Evolutionary conservation across 306 rosid species (phyloP).

Genomic region (Lathyrus sativus): DNA sequence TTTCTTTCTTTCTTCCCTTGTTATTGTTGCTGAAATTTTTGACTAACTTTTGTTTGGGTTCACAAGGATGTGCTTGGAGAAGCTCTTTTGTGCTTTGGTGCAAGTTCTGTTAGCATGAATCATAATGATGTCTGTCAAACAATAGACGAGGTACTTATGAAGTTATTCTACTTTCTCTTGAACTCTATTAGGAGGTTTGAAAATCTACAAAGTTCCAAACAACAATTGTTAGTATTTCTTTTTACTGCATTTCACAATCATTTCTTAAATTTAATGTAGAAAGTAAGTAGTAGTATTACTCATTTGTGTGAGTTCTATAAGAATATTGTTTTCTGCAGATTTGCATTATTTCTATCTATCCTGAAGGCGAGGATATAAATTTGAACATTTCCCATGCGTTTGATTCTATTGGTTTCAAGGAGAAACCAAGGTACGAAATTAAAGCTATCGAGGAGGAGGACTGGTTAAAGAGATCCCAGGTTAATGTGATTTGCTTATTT

Average conservation of each 20-base stretch:
- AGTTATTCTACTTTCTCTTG: not conserved
- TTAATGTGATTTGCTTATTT: conserved; percentile 39
- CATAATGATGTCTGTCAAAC: conserved; percentile 47
- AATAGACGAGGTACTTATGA: conserved; percentile 53
- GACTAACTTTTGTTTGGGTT: conserved; percentile 41
- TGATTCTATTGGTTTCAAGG: conserved; percentile 81
- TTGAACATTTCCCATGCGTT: conserved; percentile 67
- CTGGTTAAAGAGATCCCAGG: conserved; percentile 82
- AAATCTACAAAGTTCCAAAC: not conserved
- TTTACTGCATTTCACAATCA: not conserved
- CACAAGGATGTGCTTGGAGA: conserved; percentile 77
- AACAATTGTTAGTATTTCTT: not conserved
- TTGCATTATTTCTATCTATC: conserved; percentile 65
- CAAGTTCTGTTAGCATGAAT: conserved; percentile 66
- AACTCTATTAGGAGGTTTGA: not conserved
- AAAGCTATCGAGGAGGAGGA: conserved; percentile 61
- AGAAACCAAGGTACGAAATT: conserved; percentile 67
- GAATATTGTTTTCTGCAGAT: conserved; percentile 49
- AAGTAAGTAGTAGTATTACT: conserved; percentile 1
- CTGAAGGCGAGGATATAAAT: conserved; percentile 61
- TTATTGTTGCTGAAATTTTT: conserved; percentile 32
- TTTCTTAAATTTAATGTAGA: conserved; percentile 8
- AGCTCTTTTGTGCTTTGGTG: conserved; percentile 89
- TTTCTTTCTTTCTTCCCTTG: not conserved
- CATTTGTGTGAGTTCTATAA: conserved; percentile 26